A percentile compares a stretch with the other conserved stretches of the same genome.
These are phyloP conservation scores for Anisodus tanguticus DNA, from an alignment of 257 asterid species.

Conservation along the genomic window DNA sequence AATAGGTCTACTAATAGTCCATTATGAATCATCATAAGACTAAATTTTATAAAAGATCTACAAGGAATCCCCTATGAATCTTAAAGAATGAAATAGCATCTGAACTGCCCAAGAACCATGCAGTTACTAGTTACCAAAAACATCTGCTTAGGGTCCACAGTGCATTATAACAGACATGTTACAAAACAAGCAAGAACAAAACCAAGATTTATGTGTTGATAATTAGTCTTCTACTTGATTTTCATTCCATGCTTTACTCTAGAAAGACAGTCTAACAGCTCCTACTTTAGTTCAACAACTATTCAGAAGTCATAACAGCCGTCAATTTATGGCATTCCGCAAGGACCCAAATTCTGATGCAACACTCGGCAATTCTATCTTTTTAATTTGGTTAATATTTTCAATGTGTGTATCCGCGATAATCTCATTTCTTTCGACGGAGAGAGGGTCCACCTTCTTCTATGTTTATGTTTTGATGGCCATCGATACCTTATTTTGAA, in stretches of 20 bases:
- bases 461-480: not conserved
- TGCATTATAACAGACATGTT: not conserved
- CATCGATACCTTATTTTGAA: not conserved
- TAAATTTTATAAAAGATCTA: not conserved
- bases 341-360: not conserved
- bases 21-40: not conserved
- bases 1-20: not conserved
- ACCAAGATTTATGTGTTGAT: conserved; percentile 9
- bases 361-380: not conserved
- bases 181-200: not conserved
- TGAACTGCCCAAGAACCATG: not conserved
- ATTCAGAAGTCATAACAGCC: not conserved
- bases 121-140: not conserved
- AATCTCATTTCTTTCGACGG: no score
- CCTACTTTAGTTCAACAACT: conserved; percentile 8
- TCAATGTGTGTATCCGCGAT: no score
- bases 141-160: not conserved
- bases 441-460: no score
- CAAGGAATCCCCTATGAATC: not conserved
- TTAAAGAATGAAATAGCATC: not conserved
- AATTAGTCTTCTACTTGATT: not conserved
- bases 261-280: conserved; percentile 7
- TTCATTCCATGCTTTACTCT: not conserved
- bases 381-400: no score
- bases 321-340: not conserved